Evolutionary conservation across 192 early-diverging fungal genomes (phyloP), one percentile per base, ranked within the genome.

Genomic region (Allomyces arbusculus): DNA sequence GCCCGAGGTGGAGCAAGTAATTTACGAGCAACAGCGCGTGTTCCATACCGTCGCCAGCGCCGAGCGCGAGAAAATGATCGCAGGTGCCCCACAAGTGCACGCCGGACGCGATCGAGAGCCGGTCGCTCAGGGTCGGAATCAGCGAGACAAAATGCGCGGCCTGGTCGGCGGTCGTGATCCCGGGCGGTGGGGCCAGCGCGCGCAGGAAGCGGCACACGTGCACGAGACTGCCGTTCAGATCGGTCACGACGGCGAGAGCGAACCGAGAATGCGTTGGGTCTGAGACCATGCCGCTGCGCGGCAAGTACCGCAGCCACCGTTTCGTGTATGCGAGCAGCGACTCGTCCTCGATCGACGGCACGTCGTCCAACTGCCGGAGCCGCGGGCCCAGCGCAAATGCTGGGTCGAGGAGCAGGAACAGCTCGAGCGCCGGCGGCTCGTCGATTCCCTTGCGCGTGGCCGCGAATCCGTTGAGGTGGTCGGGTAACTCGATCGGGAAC

Each of bases 61-160:
- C 64, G 58, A 65, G 44, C 58, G 44, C 64, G 24, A 65, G 24
- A 55, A 65, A 65, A 14, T 65, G 44, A 23, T 64, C 20, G n/a
- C 44, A 44, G 9, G 33, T n/a, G 12, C 16, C 50, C 50, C 50
- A 58, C 12, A 44, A 9, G 44, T 58, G 50, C 50, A 58, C 50
- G 50, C 20, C 50, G 2, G 50, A 14, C 20, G 50, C 50, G 5
- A 58, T 20, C 50, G 50, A 58, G 16, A 58, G 20, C 12, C 50
- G 50, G 50, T 58, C 50, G 20, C 50, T 58, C 16, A 58, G 6
- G 50, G 50, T 58, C 50, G 50, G 50, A 16, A 58, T 58, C 50
- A 58, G 50, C 50, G 50, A 58, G 16, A 58, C 50, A 16, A 58
- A 20, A 20, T 6, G 50, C 16, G 20, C 20, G 3, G 50, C 50